phyloP scores from a whole-genome alignment of 2,329 filamentous ascomycete species.

The Chaetothyriales sp. region DNA sequence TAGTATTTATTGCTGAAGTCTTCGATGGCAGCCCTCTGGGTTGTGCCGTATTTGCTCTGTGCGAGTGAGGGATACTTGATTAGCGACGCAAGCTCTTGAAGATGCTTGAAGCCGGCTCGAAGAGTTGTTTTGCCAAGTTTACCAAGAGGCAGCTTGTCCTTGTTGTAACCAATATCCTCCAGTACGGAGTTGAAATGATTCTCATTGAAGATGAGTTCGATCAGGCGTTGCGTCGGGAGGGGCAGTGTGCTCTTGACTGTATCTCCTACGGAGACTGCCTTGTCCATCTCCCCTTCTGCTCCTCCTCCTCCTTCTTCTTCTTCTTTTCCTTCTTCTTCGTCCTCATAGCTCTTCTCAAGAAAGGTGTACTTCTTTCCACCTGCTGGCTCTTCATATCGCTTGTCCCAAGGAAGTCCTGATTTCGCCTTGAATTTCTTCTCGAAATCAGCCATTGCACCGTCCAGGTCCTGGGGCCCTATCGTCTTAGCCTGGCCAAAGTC shows the following conservation, averaged over 20 bases:
- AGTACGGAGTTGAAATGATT: slow-evolving; percentile 50
- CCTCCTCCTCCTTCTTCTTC: slow-evolving; percentile 22
- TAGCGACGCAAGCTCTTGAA: slow-evolving; percentile 50
- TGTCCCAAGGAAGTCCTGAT: slow-evolving; percentile 38
- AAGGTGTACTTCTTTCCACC: slow-evolving; percentile 60
- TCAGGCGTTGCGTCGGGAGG: slow-evolving; percentile 50
- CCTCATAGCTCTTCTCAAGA: slow-evolving; percentile 57
- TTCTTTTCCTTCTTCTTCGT: slow-evolving; percentile 23
- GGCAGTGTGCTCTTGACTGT: slow-evolving; percentile 44
- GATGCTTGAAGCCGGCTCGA: slow-evolving; percentile 56
- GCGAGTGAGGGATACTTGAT: slow-evolving; percentile 32
- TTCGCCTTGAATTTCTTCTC: slow-evolving; percentile 47
- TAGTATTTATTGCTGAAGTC: slow-evolving; percentile 66
- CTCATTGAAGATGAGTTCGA: slow-evolving; percentile 74
- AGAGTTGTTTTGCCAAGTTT: slow-evolving; percentile 73
- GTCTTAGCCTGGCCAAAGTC: slow-evolving; percentile 35
- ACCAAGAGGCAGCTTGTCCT: slow-evolving; percentile 63
- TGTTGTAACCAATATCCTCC: slow-evolving; percentile 31
- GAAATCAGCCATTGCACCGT: slow-evolving; percentile 32
- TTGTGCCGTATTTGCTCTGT: slow-evolving; percentile 28
- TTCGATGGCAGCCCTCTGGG: slow-evolving; percentile 37
- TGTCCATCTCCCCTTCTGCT: slow-evolving; percentile 8
- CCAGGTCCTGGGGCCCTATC: slow-evolving; percentile 27
- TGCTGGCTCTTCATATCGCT: slow-evolving; percentile 38
- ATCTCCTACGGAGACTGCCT: slow-evolving; percentile 15